Percentiles rank a stretch among this genome's conserved stretches.
phyloP scores from a whole-genome alignment of 2,329 filamentous ascomycete genomes.

The Colletotrichum agaves region DNA sequence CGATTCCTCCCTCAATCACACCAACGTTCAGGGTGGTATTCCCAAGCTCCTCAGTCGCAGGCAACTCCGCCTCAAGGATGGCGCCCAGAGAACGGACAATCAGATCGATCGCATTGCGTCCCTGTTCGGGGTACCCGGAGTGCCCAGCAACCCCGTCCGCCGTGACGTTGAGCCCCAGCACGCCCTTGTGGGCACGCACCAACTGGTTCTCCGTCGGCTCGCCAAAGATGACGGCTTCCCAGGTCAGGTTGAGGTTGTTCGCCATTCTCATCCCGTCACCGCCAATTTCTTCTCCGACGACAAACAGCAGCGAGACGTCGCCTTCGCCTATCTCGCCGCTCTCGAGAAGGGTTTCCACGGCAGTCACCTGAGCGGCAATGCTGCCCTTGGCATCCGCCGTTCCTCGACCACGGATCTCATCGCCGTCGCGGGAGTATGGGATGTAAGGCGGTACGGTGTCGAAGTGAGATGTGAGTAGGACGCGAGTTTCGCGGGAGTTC shows the following conservation, averaged over 20 bases:
- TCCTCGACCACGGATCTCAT: constrained; percentile 75
- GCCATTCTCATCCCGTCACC: constrained; percentile 80
- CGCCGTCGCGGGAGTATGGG: constrained; percentile 69
- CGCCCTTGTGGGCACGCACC: constrained; percentile 92
- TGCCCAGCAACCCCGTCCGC: constrained; percentile 83
- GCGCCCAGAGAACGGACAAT: constrained; percentile 76
- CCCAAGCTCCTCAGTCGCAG: constrained; percentile 81
- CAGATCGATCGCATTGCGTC: constrained; percentile 84
- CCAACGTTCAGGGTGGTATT: constrained; percentile 93
- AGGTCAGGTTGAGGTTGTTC: constrained; percentile 48
- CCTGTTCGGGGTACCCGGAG: constrained; percentile 91
- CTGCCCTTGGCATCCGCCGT: constrained; percentile 77
- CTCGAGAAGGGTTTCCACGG: constrained; percentile 66
- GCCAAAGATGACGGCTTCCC: constrained; percentile 84
- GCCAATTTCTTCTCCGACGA: constrained; percentile 84
- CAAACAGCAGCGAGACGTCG: constrained; percentile 71
- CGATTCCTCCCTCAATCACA: constrained; percentile 80
- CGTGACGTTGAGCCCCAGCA: constrained; percentile 72
- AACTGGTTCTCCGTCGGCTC: constrained; percentile 93
- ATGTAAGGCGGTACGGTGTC: constrained; percentile 81
- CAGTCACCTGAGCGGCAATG: constrained; percentile 79
- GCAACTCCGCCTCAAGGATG: constrained; percentile 76
- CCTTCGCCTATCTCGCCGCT: constrained; percentile 52
- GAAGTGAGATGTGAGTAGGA: constrained; percentile 82
- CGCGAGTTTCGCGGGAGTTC: constrained; percentile 59